These are phyloP conservation scores for Amanita brunnescens DNA, from an alignment of 768 basidiomycete species.

Conservation along the genomic window DNA sequence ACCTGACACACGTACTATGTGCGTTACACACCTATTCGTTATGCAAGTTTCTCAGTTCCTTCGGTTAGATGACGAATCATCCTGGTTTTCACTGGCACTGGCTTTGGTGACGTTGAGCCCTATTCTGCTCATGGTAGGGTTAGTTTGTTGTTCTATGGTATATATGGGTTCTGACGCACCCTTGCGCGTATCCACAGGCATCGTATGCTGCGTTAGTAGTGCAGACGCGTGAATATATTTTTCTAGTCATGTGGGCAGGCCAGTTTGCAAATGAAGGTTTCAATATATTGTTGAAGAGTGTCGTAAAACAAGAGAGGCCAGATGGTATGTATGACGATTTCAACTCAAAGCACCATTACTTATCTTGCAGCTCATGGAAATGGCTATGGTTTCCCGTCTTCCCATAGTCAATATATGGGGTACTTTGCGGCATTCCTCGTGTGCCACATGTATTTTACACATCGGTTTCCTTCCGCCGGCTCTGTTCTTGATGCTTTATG, in stretches of 20 bases:
- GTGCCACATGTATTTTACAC: conserved; percentile 64
- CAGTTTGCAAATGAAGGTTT: conserved; percentile 64
- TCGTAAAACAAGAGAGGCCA: conserved; percentile 63
- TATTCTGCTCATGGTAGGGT: conserved; percentile 60
- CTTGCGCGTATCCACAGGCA: conserved; percentile 35
- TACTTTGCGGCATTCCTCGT: conserved; percentile 74
- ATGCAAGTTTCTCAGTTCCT: not conserved
- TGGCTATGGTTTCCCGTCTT: conserved; percentile 84
- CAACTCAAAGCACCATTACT: not conserved
- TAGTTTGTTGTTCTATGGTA: conserved; percentile 1
- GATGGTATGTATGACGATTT: conserved; percentile 35
- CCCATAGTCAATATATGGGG: conserved; percentile 87
- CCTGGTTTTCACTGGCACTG: conserved; percentile 43
- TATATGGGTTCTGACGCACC: conserved; percentile 1
- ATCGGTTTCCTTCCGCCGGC: conserved; percentile 53
- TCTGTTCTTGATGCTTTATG: conserved; percentile 44
- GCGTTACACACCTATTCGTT: not conserved
- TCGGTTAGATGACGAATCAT: conserved; percentile 51
- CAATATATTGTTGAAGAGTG: conserved; percentile 61
- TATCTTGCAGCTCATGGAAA: conserved; percentile 45
- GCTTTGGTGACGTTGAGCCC: conserved; percentile 63
- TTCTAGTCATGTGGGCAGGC: conserved; percentile 79
- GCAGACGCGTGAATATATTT: conserved; percentile 69
- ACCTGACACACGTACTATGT: not conserved
- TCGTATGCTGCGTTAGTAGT: conserved; percentile 71